Conservation (phyloP, 306 rosid species). For the Cercis canadensis region DNA sequence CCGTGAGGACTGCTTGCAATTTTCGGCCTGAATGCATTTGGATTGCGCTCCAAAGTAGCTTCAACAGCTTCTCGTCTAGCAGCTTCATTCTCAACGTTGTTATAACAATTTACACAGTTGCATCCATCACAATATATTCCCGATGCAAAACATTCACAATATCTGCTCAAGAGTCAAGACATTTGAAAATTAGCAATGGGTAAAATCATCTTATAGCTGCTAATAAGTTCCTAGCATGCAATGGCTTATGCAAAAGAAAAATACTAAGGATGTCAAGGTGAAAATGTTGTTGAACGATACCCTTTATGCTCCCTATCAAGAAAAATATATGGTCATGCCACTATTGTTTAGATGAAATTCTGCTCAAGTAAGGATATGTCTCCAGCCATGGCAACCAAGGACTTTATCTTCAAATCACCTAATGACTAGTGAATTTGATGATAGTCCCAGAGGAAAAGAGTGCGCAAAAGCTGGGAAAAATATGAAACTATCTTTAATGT, state of each 20-base stretch:
- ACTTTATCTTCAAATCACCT: neutral
- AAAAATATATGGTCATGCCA: conserved; percentile 16
- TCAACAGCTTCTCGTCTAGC: conserved; percentile 96
- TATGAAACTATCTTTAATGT: no score
- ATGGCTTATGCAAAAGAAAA: conserved; percentile 13
- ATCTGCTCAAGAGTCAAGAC: conserved; percentile 65
- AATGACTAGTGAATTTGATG: neutral
- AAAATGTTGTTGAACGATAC: conserved; percentile 12
- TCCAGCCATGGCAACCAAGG: conserved; percentile 11
- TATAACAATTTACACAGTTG: conserved; percentile 96
- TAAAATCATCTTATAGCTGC: conserved; percentile 30
- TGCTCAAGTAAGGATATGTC: conserved; percentile 1
- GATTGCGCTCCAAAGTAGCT: conserved; percentile 98
- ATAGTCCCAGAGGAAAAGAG: no score
- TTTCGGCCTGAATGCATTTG: conserved; percentile 98
- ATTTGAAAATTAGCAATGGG: conserved; percentile 36
- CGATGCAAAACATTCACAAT: conserved; percentile 99
- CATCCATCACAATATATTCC: conserved; percentile 99
- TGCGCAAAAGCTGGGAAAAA: no score
- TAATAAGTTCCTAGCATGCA: conserved; percentile 13
- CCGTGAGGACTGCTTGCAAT: conserved; percentile 99
- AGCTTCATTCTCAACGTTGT: conserved; percentile 95
- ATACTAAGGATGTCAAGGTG: conserved; percentile 6
- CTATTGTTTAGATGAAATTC: conserved; percentile 31
- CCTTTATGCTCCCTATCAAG: neutral